phyloP scores from a whole-genome alignment of 2,329 filamentous ascomycete species.

The Fusarium equiseti region DNA sequence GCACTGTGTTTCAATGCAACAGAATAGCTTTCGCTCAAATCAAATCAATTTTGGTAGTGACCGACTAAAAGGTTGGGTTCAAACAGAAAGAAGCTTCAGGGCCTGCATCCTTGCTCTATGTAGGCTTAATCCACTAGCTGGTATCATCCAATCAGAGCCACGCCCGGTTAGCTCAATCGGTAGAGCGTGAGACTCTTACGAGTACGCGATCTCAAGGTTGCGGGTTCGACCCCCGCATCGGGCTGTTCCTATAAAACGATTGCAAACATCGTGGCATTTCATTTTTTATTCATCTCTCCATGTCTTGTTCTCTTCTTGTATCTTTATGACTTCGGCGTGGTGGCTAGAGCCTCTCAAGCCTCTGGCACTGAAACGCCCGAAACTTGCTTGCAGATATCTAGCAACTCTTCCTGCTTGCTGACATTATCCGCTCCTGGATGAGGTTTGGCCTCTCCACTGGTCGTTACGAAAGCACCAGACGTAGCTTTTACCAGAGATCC shows the following conservation, averaged over 20 bases:
- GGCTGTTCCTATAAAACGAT: conserved; percentile 46
- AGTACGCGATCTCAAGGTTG: conserved; percentile 64
- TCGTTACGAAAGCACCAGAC: conserved; percentile 31
- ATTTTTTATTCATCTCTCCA: not conserved
- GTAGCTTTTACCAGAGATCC: conserved; percentile 14
- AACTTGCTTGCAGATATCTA: conserved; percentile 19
- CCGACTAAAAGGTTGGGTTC: not conserved
- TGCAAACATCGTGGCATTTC: conserved; percentile 13
- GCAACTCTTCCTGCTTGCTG: conserved; percentile 34
- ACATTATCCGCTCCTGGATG: conserved; percentile 30
- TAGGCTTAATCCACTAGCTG: accelerated
- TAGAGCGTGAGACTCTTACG: conserved; percentile 77
- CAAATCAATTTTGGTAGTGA: not conserved
- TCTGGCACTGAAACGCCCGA: conserved; percentile 14
- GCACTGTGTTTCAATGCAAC: not conserved
- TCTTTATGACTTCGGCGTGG: not conserved
- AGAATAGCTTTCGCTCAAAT: not conserved
- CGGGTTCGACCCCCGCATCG: conserved; percentile 64
- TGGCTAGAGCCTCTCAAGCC: not conserved
- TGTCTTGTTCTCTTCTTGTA: not conserved
- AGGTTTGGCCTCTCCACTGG: conserved; percentile 13
- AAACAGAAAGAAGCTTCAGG: not conserved
- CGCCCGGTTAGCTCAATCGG: conserved; percentile 53
- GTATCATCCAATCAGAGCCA: conserved; percentile 40
- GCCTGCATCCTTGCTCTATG: not conserved